Conservation (phyloP, 441 rosid species). For the Adansonia gregorii region DNA sequence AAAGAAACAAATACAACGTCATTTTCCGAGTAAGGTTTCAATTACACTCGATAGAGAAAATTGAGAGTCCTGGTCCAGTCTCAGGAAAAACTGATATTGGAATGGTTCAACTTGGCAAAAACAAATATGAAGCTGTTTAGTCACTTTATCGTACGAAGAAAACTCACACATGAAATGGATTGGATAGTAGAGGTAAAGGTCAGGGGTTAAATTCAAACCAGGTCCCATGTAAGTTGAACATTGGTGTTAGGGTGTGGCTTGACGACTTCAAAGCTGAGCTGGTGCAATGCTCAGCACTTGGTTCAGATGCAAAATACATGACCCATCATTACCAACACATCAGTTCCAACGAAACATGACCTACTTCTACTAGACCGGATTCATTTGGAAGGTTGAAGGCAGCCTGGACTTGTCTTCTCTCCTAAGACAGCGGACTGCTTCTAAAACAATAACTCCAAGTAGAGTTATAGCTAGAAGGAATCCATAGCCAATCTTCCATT, state of each 20-base stretch:
- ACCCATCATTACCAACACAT: not conserved
- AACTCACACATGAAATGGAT: slow-evolving; percentile 14
- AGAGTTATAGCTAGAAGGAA: slow-evolving; percentile 58
- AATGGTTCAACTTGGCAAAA: slow-evolving; percentile 21
- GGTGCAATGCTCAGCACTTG: not conserved
- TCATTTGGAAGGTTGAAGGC: slow-evolving; percentile 68
- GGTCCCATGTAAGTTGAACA: not conserved
- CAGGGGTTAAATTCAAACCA: not conserved
- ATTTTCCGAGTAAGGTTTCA: not conserved
- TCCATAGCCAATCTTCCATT: slow-evolving; percentile 79
- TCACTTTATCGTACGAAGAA: not conserved
- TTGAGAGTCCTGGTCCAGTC: not conserved
- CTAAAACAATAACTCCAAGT: slow-evolving; percentile 57
- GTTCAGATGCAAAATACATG: slow-evolving; percentile 19
- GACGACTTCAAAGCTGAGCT: not conserved
- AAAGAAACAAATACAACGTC: not conserved
- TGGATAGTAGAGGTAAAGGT: not conserved
- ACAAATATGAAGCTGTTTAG: slow-evolving; percentile 17
- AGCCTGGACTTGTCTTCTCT: slow-evolving; percentile 37
- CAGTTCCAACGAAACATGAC: not conserved
- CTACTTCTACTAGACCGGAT: slow-evolving; percentile 43
- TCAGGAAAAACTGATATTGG: slow-evolving; percentile 7
- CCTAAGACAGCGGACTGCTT: slow-evolving; percentile 53
- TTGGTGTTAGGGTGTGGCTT: slow-evolving; percentile 16
- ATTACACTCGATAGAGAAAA: not conserved